phyloP scores from a whole-genome alignment of 345 rosid species.

The Murraya koenigii region DNA sequence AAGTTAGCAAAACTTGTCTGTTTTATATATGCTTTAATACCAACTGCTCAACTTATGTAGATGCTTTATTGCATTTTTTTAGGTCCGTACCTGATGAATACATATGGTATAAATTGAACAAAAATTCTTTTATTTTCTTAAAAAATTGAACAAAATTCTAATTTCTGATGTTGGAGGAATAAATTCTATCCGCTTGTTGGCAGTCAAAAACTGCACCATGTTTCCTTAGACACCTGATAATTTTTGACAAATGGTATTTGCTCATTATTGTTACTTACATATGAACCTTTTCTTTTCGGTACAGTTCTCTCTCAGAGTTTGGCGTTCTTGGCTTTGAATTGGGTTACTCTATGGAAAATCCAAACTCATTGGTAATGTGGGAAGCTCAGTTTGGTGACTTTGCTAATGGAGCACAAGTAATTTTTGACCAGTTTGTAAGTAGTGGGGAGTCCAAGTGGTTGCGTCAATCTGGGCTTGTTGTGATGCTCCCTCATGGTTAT shows the following conservation, averaged over 20 bases:
- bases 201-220: not conserved
- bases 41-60: not conserved
- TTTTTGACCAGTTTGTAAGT: constrained; percentile 77
- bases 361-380: constrained; percentile 76
- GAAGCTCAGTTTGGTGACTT: constrained; percentile 91
- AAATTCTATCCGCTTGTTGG: not conserved
- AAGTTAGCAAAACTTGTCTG: not conserved
- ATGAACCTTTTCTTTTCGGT: constrained; percentile 8
- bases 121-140: too few relatives aligned
- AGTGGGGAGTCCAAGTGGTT: constrained; percentile 87
- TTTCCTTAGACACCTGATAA: not conserved
- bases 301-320: constrained; percentile 82
- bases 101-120: too few relatives aligned
- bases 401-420: constrained; percentile 81
- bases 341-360: constrained; percentile 87
- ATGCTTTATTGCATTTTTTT: not conserved
- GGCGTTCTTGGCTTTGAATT: constrained; percentile 83
- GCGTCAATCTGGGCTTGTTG: constrained; percentile 75
- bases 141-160: not conserved
- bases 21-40: not conserved
- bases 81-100: not conserved
- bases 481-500: constrained; percentile 80
- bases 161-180: not conserved
- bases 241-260: not conserved
- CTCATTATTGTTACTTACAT: not conserved